Conservation (phyloP, 129 eudicot genomes). For the Tagetes erecta region DNA sequence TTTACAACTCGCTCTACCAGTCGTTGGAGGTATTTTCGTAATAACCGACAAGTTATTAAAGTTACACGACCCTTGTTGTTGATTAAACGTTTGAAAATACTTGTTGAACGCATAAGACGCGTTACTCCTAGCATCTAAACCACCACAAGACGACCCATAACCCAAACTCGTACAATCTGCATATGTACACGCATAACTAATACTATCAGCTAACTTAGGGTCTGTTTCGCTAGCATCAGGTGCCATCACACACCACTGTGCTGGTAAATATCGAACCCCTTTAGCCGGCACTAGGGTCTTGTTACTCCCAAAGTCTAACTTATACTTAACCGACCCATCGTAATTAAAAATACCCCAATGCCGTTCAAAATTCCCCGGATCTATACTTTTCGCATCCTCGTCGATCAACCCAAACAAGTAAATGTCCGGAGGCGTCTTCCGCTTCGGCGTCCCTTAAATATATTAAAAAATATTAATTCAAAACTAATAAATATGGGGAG, state of each 20-base stretch:
- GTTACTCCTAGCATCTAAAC: slow-evolving; percentile 59
- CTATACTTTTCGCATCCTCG: slow-evolving; percentile 79
- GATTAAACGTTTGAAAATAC: slow-evolving; percentile 79
- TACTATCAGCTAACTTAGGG: slow-evolving; percentile 52
- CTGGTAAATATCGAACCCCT: slow-evolving; percentile 72
- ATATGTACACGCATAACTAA: slow-evolving; percentile 64
- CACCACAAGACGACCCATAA: slow-evolving; percentile 77
- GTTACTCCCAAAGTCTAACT: slow-evolving; percentile 39
- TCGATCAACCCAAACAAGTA: slow-evolving; percentile 72
- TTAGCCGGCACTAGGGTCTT: slow-evolving; percentile 62
- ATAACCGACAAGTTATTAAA: slow-evolving; percentile 54
- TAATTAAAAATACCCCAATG: slow-evolving; percentile 90
- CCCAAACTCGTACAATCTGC: slow-evolving; percentile 96
- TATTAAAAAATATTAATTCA: no score
- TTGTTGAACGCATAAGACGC: slow-evolving; percentile 88
- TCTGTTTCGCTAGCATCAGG: slow-evolving; percentile 55
- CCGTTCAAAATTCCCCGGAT: slow-evolving; percentile 91
- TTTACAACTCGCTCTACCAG: slow-evolving; percentile 42
- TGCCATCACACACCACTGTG: slow-evolving; percentile 82
- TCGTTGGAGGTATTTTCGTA: slow-evolving; percentile 60
- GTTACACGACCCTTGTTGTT: slow-evolving; percentile 65
- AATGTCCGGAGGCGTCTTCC: slow-evolving; percentile 66
- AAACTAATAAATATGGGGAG: no score
- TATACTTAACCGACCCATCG: slow-evolving; percentile 77
- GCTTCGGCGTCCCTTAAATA: slow-evolving; percentile 55